phyloP scores from a whole-genome alignment of 345 rosid genomes.

The Gossypium thurberi region DNA sequence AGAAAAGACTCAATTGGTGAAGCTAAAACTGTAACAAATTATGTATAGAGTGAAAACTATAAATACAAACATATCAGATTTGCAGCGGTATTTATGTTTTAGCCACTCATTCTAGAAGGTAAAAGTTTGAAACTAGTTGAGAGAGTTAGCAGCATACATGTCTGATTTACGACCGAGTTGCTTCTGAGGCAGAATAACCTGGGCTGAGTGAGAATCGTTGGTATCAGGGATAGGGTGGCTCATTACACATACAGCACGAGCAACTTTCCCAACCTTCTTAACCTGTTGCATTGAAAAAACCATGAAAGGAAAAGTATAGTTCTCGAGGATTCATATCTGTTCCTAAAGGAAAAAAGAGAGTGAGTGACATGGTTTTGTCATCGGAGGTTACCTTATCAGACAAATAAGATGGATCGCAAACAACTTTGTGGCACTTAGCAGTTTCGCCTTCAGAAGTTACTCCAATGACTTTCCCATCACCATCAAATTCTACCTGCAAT shows the following conservation, averaged over 20 bases:
- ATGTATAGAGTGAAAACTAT: too few relatives aligned
- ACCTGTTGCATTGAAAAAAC: slow-evolving; percentile 41
- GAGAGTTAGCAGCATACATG: slow-evolving; percentile 39
- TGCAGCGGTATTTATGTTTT: too few relatives aligned
- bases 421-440: slow-evolving; percentile 90
- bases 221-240: slow-evolving; percentile 90
- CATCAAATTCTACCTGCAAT: slow-evolving; percentile 68
- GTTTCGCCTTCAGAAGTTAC: slow-evolving; percentile 88
- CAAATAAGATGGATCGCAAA: slow-evolving; percentile 87
- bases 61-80: too few relatives aligned
- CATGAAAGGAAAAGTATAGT: neutral
- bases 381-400: slow-evolving; percentile 52
- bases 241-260: slow-evolving; percentile 95
- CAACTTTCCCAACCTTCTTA: slow-evolving; percentile 79
- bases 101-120: too few relatives aligned
- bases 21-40: too few relatives aligned
- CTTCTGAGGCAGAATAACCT: slow-evolving; percentile 93
- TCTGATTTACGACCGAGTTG: slow-evolving; percentile 91
- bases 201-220: slow-evolving; percentile 76
- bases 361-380: neutral
- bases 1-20: too few relatives aligned
- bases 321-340: neutral
- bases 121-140: neutral
- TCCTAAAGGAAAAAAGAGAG: neutral
- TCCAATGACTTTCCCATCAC: slow-evolving; percentile 61